Evolutionary conservation across 768 basidiomycete species (phyloP).

Genomic region (Boletus pseudo-olivaceus): DNA sequence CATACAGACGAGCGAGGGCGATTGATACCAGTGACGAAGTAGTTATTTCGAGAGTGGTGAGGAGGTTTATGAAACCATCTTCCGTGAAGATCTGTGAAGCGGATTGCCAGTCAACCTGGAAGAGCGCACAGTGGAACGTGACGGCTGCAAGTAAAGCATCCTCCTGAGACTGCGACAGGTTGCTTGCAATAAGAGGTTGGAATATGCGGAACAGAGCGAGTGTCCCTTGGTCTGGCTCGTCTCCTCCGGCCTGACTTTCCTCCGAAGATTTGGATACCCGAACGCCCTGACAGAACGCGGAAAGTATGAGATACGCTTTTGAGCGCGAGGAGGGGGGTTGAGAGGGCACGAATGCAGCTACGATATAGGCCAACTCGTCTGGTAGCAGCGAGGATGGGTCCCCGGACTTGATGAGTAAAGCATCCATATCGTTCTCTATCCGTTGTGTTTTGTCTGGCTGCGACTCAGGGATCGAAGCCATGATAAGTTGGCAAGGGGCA

Average conservation of each 20-base stretch:
- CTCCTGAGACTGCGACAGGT: conserved; percentile 57
- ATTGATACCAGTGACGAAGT: conserved; percentile 47
- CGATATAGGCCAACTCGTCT: conserved; percentile 52
- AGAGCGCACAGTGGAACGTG: conserved; percentile 72
- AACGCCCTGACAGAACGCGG: conserved; percentile 62
- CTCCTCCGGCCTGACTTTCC: conserved; percentile 34
- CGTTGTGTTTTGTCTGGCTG: background rate
- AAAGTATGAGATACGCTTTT: conserved; percentile 68
- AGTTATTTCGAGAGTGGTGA: conserved; percentile 64
- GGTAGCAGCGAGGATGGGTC: conserved; percentile 40
- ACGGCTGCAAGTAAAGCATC: conserved; percentile 49
- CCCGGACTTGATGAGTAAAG: conserved; percentile 32
- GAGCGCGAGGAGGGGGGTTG: conserved; percentile 46
- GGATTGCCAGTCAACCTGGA: conserved; percentile 73
- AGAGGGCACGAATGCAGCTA: conserved; percentile 50
- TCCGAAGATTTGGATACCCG: conserved; percentile 37
- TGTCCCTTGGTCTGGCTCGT: conserved; percentile 45
- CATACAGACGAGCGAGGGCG: conserved; percentile 68
- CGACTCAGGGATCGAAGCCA: conserved; percentile 4
- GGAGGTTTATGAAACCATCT: conserved; percentile 59
- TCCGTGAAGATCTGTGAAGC: conserved; percentile 62
- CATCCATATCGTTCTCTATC: conserved; percentile 23
- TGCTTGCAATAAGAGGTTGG: conserved; percentile 44
- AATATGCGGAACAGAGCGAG: conserved; percentile 50
- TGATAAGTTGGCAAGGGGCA: background rate